Percentiles rank a stretch among this genome's conserved stretches.
Evolutionary conservation across 768 basidiomycete species (phyloP).

Genomic region (Phlegmacium glaucopus): DNA sequence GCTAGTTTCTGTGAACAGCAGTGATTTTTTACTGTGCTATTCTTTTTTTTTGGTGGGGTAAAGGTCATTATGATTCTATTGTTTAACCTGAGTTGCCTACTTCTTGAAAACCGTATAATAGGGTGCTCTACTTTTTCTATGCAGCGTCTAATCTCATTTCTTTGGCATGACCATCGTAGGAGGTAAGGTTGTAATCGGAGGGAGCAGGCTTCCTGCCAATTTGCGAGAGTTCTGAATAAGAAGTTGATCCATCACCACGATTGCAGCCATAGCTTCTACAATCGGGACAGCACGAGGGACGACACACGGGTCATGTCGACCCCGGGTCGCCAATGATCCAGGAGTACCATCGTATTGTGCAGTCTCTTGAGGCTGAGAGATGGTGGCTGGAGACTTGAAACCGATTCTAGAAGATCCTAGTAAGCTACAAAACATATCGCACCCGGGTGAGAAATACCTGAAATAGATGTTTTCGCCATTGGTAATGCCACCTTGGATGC

Average conservation of each 20-base stretch:
- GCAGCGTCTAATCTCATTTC: conserved; percentile 6
- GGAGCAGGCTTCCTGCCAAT: conserved; percentile 73
- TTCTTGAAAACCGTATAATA: not conserved
- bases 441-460: conserved; percentile 46
- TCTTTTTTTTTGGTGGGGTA: too few relatives aligned
- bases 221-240: conserved; percentile 85
- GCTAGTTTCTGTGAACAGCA: conserved; percentile 11
- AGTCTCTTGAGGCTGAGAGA: conserved; percentile 87
- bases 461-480: conserved; percentile 99
- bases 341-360: conserved; percentile 91
- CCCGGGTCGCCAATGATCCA: conserved; percentile 85
- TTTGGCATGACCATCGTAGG: conserved; percentile 83
- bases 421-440: not conserved
- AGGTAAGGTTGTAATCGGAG: conserved; percentile 83
- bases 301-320: conserved; percentile 96
- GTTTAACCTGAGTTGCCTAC: not conserved
- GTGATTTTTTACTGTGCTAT: too few relatives aligned
- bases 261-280: conserved; percentile 95
- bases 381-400: conserved; percentile 99
- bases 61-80: not conserved
- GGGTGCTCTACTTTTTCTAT: not conserved
- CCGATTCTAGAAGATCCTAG: conserved; percentile 56
- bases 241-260: conserved; percentile 93
- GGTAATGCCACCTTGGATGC: conserved; percentile 95
- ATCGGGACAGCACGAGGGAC: conserved; percentile 97